phyloP scores from a whole-genome alignment of 2,329 filamentous ascomycete species.

The Fusarium pseudocircinatum region DNA sequence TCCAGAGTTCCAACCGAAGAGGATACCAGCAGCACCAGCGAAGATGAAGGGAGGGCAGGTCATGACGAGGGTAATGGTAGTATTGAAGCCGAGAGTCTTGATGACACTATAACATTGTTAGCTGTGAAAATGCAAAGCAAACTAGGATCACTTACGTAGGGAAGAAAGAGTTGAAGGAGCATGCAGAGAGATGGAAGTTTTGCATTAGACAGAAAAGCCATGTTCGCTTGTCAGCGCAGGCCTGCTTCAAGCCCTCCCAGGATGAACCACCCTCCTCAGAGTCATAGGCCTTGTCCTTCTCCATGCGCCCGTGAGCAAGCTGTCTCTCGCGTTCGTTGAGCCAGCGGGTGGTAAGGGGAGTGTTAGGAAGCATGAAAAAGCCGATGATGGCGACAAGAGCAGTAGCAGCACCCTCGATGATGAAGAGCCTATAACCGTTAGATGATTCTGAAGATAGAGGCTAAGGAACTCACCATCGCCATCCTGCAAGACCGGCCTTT shows the following conservation, averaged over 20 bases:
- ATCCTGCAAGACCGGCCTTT: slow-evolving; percentile 64
- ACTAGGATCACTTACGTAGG: slow-evolving; percentile 42
- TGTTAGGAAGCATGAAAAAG: slow-evolving; percentile 49
- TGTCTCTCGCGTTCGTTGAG: slow-evolving; percentile 59
- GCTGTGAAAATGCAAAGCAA: rapidly evolving
- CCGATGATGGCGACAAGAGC: slow-evolving; percentile 44
- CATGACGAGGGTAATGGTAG: slow-evolving; percentile 60
- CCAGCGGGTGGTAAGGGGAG: slow-evolving; percentile 55
- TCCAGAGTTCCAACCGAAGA: slow-evolving; percentile 61
- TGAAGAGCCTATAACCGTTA: slow-evolving; percentile 40
- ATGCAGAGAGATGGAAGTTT: slow-evolving; percentile 64
- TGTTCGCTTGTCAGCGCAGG: slow-evolving; percentile 59
- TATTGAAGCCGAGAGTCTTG: slow-evolving; percentile 59
- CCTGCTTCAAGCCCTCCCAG: slow-evolving; percentile 60
- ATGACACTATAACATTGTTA: slow-evolving; percentile 50
- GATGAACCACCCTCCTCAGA: slow-evolving; percentile 50
- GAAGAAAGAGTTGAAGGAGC: slow-evolving; percentile 58
- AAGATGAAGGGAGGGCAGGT: slow-evolving; percentile 63
- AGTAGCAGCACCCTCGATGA: slow-evolving; percentile 65
- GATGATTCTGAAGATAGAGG: rapidly evolving
- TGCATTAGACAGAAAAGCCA: slow-evolving; percentile 66
- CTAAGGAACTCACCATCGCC: slow-evolving; percentile 60
- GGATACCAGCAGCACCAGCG: slow-evolving; percentile 57
- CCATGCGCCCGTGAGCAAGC: slow-evolving; percentile 58
- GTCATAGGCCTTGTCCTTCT: slow-evolving; percentile 61